Evolutionary conservation across 768 basidiomycete genomes (phyloP).

Genomic region (Tephrocybe sp.): DNA sequence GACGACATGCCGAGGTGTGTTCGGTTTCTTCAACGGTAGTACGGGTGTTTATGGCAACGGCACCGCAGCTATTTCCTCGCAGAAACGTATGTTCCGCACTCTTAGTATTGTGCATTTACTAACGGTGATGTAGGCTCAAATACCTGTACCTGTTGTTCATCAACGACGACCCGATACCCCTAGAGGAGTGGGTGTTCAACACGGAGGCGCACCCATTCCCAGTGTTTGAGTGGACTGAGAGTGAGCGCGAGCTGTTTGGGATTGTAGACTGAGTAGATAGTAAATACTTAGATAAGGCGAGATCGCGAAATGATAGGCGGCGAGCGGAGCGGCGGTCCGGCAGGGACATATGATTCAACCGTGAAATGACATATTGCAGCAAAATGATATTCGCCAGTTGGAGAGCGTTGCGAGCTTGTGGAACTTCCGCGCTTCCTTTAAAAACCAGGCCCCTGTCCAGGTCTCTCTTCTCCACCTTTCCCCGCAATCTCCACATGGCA

Average conservation of each 20-base stretch:
- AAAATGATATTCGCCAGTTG: conserved; percentile 18
- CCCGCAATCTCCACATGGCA: conserved; percentile 21
- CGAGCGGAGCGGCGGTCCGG: conserved; percentile 18
- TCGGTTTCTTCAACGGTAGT: conserved; percentile 3
- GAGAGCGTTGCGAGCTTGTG: conserved; percentile 12
- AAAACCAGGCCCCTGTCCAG: conserved; percentile 5
- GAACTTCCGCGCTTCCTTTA: conserved; percentile 10
- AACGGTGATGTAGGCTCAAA: conserved; percentile 48
- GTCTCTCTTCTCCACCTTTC: conserved; percentile 8
- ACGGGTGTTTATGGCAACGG: not conserved
- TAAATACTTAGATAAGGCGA: not conserved
- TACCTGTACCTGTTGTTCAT: conserved; percentile 73
- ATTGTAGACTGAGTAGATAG: conserved; percentile 29
- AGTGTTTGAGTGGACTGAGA: conserved; percentile 60
- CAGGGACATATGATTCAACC: conserved; percentile 5
- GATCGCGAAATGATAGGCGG: not conserved
- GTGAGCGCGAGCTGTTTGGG: conserved; percentile 46
- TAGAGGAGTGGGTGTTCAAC: conserved; percentile 62
- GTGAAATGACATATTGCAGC: conserved; percentile 3
- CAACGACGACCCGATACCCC: conserved; percentile 58
- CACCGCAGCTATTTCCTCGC: conserved; percentile 41
- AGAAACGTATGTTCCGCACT: conserved; percentile 39
- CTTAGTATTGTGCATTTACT: not conserved
- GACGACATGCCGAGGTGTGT: conserved; percentile 78
- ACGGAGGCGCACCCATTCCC: conserved; percentile 80